phyloP scores from a whole-genome alignment of 257 asterid genomes.

The Solanum dulcamara region DNA sequence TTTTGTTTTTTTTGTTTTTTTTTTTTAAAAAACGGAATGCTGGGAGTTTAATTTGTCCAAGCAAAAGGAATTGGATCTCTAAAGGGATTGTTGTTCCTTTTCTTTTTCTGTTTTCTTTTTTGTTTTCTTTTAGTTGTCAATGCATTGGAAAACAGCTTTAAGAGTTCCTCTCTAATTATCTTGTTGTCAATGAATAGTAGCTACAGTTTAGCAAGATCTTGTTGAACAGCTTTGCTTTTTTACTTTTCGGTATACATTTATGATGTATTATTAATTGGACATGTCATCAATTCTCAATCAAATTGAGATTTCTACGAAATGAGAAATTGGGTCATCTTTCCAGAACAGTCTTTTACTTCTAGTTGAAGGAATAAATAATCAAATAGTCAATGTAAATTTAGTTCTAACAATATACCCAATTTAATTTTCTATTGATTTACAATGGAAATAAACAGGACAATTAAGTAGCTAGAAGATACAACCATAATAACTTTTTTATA shows the following conservation, averaged over 20 bases:
- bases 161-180: constrained; percentile 27
- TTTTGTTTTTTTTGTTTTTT: neutral
- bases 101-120: constrained; percentile 2
- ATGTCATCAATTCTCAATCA: neutral
- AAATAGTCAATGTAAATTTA: neutral
- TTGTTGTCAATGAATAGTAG: constrained; percentile 34
- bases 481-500: neutral
- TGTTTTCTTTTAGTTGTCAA: constrained; percentile 19
- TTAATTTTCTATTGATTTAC: neutral
- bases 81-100: constrained; percentile 26
- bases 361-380: neutral
- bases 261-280: neutral
- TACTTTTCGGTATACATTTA: neutral
- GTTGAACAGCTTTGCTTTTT: neutral
- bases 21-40: neutral
- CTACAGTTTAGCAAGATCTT: constrained; percentile 3
- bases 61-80: constrained; percentile 24
- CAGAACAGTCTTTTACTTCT: neutral
- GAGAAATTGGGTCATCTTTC: too few relatives aligned
- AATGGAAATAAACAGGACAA: neutral
- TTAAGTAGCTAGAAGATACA: neutral
- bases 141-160: constrained; percentile 30
- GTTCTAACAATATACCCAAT: neutral
- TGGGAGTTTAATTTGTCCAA: constrained; percentile 8
- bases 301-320: neutral